Base-by-base conservation (phyloP, 78 protist species). In the Parvularia atlantis region DNA sequence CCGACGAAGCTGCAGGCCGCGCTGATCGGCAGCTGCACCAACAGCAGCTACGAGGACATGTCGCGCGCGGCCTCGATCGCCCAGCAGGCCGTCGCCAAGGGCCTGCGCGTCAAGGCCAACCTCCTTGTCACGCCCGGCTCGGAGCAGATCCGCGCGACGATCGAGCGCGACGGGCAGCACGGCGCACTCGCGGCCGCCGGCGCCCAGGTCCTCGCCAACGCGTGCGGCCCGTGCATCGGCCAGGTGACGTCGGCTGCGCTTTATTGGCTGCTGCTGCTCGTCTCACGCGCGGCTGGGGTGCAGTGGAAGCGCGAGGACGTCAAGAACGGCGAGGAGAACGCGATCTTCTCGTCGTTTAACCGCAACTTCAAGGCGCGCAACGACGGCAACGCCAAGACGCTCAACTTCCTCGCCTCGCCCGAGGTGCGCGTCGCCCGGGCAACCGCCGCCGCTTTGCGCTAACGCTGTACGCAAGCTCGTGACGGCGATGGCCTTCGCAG, bases 161-260 rank as follows among this genome's bases (percentile, higher is more conserved):
- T 87, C 57, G 58, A 68, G 57, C 73, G 94, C 35, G 96, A 91
- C 35, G 96, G 96, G 60, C 73, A 73, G 26, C 46, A 76, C 31
- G 61, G 77, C 35, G 30, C 30, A 6, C 53, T 91, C 35, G 81
- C 67, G 46, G 36, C 57, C 20, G 87, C 77, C 43, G 96, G 96
- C 46, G 95, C 88, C 48, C 60, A 40, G 35, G 89, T 91, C 4
- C 71, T 91, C 4, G 92, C 92, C 28, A 91, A 91, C 67, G 96
- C 96, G 46, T 91, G 96, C 37, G 96, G 96, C 33, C 96, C 96
- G 17, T 91, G 96, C 75, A 91, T 91, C n/a, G 86, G 86, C 14
- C 71, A 13, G 26, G 9, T 13, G 9, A 13, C 13, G 9, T 14
- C 13, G 9, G 50, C 50, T 44, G 50, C 50, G 13, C 26, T 44